phyloP scores from a whole-genome alignment of 805 yeast genomes.

The Tetrapisispora iriomotensis region DNA sequence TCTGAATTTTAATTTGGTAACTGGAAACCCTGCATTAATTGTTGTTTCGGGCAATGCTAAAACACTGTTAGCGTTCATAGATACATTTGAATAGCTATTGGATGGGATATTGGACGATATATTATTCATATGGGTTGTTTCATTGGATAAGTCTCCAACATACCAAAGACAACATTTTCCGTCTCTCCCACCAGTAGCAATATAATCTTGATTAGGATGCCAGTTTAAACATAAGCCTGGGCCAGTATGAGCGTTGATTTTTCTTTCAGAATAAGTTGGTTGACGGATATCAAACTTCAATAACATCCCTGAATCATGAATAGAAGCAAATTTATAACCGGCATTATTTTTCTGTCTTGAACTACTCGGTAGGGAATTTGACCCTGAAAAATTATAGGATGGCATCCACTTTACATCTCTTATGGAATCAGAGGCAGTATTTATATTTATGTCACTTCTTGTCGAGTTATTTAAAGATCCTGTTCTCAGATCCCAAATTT shows the following conservation, averaged over 20 bases:
- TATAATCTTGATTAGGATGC: slow-evolving; percentile 74
- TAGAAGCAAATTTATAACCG: slow-evolving; percentile 54
- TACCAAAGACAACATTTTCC: slow-evolving; percentile 35
- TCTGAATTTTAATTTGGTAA: slow-evolving; percentile 41
- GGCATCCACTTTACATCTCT: slow-evolving; percentile 49
- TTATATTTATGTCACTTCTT: slow-evolving; percentile 23
- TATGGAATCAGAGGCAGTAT: slow-evolving; percentile 61
- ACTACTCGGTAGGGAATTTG: slow-evolving; percentile 13
- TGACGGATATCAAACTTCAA: slow-evolving; percentile 78
- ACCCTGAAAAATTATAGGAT: slow-evolving; percentile 32
- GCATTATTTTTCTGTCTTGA: slow-evolving; percentile 29
- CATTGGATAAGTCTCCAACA: slow-evolving; percentile 19
- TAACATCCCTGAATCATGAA: slow-evolving; percentile 84
- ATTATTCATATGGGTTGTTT: not conserved
- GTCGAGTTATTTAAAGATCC: slow-evolving; percentile 33
- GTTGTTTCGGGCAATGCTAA: slow-evolving; percentile 52
- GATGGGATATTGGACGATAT: not conserved
- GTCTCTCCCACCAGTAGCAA: slow-evolving; percentile 91
- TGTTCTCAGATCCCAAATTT: slow-evolving; percentile 57
- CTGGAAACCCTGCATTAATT: slow-evolving; percentile 66
- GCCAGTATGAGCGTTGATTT: slow-evolving; percentile 81
- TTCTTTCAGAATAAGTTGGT: slow-evolving; percentile 51
- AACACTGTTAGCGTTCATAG: slow-evolving; percentile 29
- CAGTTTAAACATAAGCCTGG: slow-evolving; percentile 84
- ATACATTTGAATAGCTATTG: not conserved